Percentiles rank a stretch among this genome's conserved stretches.
Evolutionary conservation across 2,329 filamentous ascomycete genomes (phyloP).

Genomic region (Trichoderma breve): DNA sequence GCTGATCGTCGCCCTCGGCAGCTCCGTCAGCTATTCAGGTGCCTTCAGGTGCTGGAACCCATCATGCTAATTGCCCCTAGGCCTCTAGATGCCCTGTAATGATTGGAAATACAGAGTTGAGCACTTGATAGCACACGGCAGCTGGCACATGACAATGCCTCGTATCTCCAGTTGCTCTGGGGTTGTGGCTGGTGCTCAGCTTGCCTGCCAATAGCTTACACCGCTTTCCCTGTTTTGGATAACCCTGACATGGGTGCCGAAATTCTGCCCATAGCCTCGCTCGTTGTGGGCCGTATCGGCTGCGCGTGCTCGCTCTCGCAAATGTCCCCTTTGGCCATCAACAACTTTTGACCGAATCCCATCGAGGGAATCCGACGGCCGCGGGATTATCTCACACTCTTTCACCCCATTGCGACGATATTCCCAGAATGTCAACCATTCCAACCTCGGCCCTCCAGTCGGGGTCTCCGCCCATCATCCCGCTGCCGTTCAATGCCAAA

Average conservation of each 20-base stretch:
- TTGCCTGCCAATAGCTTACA: neutral
- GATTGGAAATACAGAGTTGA: neutral
- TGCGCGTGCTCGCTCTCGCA: conserved; percentile 12
- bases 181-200: neutral
- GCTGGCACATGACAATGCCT: neutral
- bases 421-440: conserved; percentile 72
- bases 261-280: conserved; percentile 20
- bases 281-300: conserved; percentile 7
- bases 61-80: neutral
- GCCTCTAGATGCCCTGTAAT: neutral
- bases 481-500: conserved; percentile 81
- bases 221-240: conserved; percentile 16
- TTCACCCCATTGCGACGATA: neutral
- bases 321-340: conserved; percentile 14
- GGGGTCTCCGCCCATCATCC: conserved; percentile 73
- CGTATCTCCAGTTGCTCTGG: neutral
- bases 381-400: neutral
- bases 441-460: conserved; percentile 74
- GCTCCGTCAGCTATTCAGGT: neutral
- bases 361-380: neutral
- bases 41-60: neutral
- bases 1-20: neutral
- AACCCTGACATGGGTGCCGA: neutral
- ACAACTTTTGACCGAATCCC: neutral
- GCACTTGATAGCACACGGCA: neutral